These are phyloP conservation scores for Mucor ambiguus DNA, from an alignment of 371 early-diverging fungal genomes.

Conservation along the genomic window DNA sequence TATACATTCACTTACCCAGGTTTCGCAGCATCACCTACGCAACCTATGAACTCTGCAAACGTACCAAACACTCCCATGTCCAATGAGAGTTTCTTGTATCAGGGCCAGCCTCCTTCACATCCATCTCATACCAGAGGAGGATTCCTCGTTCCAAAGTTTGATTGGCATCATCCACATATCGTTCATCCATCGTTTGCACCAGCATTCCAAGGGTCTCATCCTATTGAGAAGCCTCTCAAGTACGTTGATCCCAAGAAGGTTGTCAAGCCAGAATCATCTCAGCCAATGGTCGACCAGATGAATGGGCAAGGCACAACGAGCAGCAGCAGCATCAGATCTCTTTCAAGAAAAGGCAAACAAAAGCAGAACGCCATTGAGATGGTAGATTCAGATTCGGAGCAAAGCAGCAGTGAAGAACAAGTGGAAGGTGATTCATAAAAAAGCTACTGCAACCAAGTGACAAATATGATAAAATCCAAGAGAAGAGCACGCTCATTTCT, in stretches of 20 bases:
- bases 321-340: neutral
- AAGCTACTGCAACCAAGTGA: too few relatives aligned
- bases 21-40: neutral
- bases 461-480: neutral
- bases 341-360: neutral
- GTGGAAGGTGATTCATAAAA: neutral
- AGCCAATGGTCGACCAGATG: neutral
- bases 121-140: neutral
- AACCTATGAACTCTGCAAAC: neutral
- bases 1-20: neutral
- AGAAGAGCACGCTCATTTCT: too few relatives aligned
- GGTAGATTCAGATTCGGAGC: neutral
- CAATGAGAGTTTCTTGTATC: neutral
- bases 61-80: neutral
- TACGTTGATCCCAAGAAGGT: neutral
- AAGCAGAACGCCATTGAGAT: neutral
- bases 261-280: neutral
- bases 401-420: neutral
- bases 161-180: neutral
- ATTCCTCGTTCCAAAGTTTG: neutral
- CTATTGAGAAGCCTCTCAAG: neutral
- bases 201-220: neutral
- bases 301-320: neutral
- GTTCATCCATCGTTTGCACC: neutral
- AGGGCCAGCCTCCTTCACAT: neutral